Evolutionary conservation across 2,329 filamentous ascomycete genomes (phyloP), one percentile per base, ranked within the genome.

Genomic region (Ascochyta clinopodiicola): DNA sequence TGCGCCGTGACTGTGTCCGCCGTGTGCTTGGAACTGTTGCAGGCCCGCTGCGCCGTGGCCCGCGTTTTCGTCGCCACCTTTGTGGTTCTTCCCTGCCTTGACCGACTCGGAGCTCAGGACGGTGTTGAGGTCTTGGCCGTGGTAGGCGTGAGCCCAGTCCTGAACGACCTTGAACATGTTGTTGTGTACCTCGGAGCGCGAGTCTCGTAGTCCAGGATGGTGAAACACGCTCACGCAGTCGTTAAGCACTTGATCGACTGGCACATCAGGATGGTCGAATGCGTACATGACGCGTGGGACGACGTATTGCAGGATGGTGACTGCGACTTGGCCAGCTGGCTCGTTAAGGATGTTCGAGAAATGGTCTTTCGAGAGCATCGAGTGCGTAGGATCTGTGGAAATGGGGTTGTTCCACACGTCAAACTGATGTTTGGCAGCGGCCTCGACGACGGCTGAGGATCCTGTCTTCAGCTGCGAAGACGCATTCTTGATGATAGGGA

Each of bases 141-240:
- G 86, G 59, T 89, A 87, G 63, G 87, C 84, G 44, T 91, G 84
- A 0, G 86, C 88, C 94, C 94, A 99, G 56, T 84, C 82, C 67
- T 90, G 85, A 2, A 99, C 92, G 0, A 90, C 91, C 50, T 87
- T 83, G 78, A 91, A 98, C 95, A 99, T 99, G 47, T 88, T 87
- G 39, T 86, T 84, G 62, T 98, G 95, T 25, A 95, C 87, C 72
- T 96, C 90, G 53, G 90, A 80, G 51, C 82, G 81, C 50, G 90
- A 87, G 64, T 95, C 85, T 22, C 94, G 88, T 27, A 92, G 80
- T 6, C 90, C 89, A 1, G 95, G 95, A 72, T 99, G 95, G 74
- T 99, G 95, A 79, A 98, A 96, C 10, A 91, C 87, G 22, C 86
- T 85, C 42, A 92, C 79, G 36, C 96, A 86, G 64, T 98, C 94